These are phyloP conservation scores for Speleostelium caveatum DNA, from an alignment of 78 protist species.

Conservation along the genomic window DNA sequence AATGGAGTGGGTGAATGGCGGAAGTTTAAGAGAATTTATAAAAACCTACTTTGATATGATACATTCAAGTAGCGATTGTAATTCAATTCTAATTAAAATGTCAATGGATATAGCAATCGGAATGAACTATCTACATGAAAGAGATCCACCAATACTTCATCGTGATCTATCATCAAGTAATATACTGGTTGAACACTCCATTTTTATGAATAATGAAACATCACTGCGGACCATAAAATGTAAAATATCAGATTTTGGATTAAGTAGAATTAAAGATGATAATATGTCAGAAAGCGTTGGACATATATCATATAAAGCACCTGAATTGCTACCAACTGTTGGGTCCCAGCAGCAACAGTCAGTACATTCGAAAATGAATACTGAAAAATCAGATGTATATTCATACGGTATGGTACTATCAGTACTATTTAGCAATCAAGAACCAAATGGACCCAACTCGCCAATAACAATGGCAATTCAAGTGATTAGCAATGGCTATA, in stretches of 20 bases:
- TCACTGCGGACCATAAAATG: neutral
- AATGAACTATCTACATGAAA: constrained; percentile 89
- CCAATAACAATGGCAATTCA: constrained; percentile 22
- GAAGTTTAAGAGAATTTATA: too few relatives aligned
- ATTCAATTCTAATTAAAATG: too few relatives aligned
- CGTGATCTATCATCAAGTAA: constrained; percentile 87
- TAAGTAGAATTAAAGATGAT: too few relatives aligned
- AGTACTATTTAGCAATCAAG: neutral
- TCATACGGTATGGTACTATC: neutral
- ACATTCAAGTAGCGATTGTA: too few relatives aligned
- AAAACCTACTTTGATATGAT: too few relatives aligned
- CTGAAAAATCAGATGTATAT: constrained; percentile 16
- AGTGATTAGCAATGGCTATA: too few relatives aligned
- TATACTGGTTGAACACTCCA: constrained; percentile 58
- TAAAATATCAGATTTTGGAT: constrained; percentile 33
- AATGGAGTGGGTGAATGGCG: too few relatives aligned
- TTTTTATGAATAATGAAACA: too few relatives aligned
- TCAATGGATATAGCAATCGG: constrained; percentile 85
- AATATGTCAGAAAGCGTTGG: too few relatives aligned
- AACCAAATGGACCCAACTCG: constrained; percentile 10
- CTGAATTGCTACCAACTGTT: too few relatives aligned
- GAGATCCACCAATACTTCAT: constrained; percentile 81
- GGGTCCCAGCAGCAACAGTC: too few relatives aligned
- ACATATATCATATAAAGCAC: constrained; percentile 56
- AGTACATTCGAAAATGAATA: too few relatives aligned